phyloP scores from a whole-genome alignment of 2,329 filamentous ascomycete species.

The Trichoderma guizhouense region DNA sequence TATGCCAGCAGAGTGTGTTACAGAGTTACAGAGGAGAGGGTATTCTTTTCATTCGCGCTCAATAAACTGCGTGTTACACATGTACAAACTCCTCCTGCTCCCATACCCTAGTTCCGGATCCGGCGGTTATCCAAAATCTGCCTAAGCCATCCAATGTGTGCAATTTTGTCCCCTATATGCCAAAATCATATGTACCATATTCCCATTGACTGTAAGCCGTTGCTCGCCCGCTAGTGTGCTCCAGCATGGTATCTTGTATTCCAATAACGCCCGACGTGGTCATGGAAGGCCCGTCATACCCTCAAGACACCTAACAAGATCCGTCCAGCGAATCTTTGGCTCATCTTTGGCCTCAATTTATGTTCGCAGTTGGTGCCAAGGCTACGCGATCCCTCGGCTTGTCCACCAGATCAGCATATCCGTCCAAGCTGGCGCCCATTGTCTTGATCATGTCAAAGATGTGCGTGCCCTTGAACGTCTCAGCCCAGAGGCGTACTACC shows the following conservation, averaged over 20 bases:
- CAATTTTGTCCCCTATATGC: not conserved
- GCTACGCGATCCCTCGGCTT: conserved; percentile 50
- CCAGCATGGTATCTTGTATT: conserved; percentile 5
- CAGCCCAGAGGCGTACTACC: conserved; percentile 59
- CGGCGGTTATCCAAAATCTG: not conserved
- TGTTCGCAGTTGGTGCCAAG: conserved; percentile 26
- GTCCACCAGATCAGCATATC: conserved; percentile 55
- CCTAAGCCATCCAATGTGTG: not conserved
- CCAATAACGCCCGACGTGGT: not conserved
- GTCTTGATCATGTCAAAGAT: conserved; percentile 59
- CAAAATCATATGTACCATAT: not conserved
- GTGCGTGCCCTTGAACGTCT: conserved; percentile 59
- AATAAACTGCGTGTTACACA: not conserved
- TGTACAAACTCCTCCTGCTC: not conserved
- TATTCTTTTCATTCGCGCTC: not conserved
- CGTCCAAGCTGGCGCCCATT: conserved; percentile 55
- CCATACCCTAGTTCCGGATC: not conserved
- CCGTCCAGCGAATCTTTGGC: not conserved
- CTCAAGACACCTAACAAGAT: not conserved
- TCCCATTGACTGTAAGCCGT: not conserved
- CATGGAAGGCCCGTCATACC: not conserved
- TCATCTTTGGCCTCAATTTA: conserved; percentile 15
- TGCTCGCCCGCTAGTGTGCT: not conserved
- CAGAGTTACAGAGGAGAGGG: not conserved
- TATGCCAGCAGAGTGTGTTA: not conserved